These are phyloP conservation scores for Lachnellula arida DNA, from an alignment of 2,329 filamentous ascomycete genomes.

Conservation along the genomic window DNA sequence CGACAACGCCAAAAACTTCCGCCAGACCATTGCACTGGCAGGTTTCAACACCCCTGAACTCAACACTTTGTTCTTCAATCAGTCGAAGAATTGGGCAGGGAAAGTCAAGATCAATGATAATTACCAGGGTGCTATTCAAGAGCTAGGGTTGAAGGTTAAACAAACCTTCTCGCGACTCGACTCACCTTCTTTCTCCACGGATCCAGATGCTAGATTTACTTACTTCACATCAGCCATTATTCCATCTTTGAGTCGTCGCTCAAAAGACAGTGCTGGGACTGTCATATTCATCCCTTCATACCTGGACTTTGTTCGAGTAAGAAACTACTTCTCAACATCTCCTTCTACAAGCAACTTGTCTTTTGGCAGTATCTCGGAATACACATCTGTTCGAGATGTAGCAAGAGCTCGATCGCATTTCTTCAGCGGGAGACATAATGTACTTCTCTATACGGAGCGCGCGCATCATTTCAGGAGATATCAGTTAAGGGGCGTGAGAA, in stretches of 20 bases:
- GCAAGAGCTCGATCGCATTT: constrained; percentile 86
- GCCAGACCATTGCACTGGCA: constrained; percentile 79
- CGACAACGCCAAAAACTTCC: constrained; percentile 70
- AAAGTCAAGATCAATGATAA: constrained; percentile 66
- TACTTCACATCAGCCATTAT: constrained; percentile 83
- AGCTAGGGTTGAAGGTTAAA: constrained; percentile 65
- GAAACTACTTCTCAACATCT: constrained; percentile 84
- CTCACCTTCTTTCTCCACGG: constrained; percentile 60
- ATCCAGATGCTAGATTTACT: constrained; percentile 85
- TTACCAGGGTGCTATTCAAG: constrained; percentile 68
- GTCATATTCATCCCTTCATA: constrained; percentile 90
- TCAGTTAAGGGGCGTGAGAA: constrained; percentile 71
- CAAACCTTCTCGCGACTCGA: constrained; percentile 92
- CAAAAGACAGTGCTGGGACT: constrained; percentile 63
- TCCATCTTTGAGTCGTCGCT: constrained; percentile 65
- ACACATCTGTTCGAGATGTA: constrained; percentile 72
- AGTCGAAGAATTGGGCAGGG: constrained; percentile 77
- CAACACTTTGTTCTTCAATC: constrained; percentile 68
- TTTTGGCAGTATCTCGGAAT: constrained; percentile 86
- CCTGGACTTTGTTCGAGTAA: constrained; percentile 88
- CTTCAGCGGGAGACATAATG: constrained; percentile 70
- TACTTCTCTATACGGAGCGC: constrained; percentile 88
- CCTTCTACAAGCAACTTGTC: constrained; percentile 48
- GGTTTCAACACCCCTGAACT: constrained; percentile 87
- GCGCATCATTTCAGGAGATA: constrained; percentile 97